phyloP scores from a whole-genome alignment of 1,139 yeast species.

The Geotrichum histeridarum region DNA sequence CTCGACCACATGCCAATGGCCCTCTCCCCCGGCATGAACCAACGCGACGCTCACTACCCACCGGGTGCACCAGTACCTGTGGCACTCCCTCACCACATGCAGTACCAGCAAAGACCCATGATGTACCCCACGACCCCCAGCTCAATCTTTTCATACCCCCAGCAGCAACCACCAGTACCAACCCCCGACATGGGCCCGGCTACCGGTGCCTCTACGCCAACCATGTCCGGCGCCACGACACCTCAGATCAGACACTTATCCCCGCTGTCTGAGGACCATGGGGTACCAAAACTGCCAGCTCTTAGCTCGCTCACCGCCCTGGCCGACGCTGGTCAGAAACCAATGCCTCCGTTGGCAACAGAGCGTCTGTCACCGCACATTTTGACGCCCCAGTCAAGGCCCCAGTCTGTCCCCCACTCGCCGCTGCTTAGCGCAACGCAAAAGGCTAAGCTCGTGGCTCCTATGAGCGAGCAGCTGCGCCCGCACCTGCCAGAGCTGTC shows the following conservation, averaged over 20 bases:
- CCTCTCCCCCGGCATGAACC: neutral
- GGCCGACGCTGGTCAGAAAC: neutral
- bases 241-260: conserved; percentile 2
- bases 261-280: neutral
- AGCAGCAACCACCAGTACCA: neutral
- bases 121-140: conserved; percentile 13
- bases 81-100: neutral
- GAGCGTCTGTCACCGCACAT: conserved; percentile 22
- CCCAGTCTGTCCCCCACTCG: conserved; percentile 23
- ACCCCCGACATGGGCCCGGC: neutral
- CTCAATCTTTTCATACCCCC: conserved; percentile 13
- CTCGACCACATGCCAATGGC: conserved; percentile 7
- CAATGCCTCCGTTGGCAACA: neutral
- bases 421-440: neutral
- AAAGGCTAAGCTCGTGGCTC: conserved; percentile 12
- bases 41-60: neutral
- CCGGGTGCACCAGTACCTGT: neutral
- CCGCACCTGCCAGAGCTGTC: conserved; percentile 33
- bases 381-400: conserved; percentile 31
- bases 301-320: neutral
- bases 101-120: neutral
- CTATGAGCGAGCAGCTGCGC: conserved; percentile 35
- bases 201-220: neutral
- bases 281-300: conserved; percentile 6
- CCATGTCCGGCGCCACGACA: neutral